phyloP scores from a whole-genome alignment of 228 moss, liverwort and hornwort genomes.

The Sphagnum fallax region DNA sequence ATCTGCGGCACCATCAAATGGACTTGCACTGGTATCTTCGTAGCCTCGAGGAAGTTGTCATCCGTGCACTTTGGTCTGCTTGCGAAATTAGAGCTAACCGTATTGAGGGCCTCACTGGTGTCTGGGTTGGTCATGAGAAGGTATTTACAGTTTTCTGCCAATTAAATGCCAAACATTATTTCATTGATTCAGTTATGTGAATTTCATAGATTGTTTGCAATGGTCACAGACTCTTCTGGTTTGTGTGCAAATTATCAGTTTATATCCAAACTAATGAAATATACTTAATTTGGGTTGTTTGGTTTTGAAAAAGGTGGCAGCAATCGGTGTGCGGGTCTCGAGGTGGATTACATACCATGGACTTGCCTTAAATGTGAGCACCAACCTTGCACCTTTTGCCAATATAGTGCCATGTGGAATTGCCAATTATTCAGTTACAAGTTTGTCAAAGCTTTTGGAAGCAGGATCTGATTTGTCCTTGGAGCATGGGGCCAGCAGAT shows the following conservation, averaged over 20 bases:
- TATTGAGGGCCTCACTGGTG: slow-evolving; percentile 81
- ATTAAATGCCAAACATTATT: too few relatives aligned
- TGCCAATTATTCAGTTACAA: slow-evolving; percentile 69
- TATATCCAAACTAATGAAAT: too few relatives aligned
- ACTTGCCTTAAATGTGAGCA: slow-evolving; percentile 74
- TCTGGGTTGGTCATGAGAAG: slow-evolving; percentile 77
- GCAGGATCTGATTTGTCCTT: background rate
- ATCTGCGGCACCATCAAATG: slow-evolving; percentile 62
- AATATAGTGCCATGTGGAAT: slow-evolving; percentile 68
- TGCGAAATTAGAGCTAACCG: slow-evolving; percentile 70
- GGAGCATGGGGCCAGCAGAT: slow-evolving; percentile 3
- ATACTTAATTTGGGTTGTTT: too few relatives aligned
- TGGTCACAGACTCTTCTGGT: too few relatives aligned
- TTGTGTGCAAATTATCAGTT: too few relatives aligned
- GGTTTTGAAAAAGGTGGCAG: slow-evolving; percentile 54
- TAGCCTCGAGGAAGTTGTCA: slow-evolving; percentile 83
- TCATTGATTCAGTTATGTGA: too few relatives aligned
- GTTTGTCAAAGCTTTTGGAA: slow-evolving; percentile 51
- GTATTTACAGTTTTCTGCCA: slow-evolving; percentile 1
- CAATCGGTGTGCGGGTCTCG: slow-evolving; percentile 78
- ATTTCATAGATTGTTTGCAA: too few relatives aligned
- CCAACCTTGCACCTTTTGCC: slow-evolving; percentile 62
- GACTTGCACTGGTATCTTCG: slow-evolving; percentile 93
- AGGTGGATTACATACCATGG: slow-evolving; percentile 94
- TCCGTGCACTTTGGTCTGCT: slow-evolving; percentile 56